Percentiles rank a stretch among this genome's conserved stretches.
Conservation (phyloP, 257 asterid species). For the Capsicum rhomboideum region DNA sequence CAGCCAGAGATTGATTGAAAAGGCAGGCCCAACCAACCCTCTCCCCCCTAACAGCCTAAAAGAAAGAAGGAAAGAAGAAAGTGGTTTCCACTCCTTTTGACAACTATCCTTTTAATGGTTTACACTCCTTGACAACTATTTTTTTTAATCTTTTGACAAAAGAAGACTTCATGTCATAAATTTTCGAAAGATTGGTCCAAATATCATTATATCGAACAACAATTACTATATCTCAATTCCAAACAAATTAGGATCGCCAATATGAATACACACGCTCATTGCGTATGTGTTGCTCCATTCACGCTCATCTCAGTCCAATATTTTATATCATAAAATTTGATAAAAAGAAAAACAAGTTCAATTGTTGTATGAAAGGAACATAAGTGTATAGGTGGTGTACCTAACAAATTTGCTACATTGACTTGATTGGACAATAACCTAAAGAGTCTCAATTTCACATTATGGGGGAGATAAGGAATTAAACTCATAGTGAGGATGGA, state of each 20-base stretch:
- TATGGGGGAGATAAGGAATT: conserved; percentile 5
- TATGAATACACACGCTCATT: not conserved
- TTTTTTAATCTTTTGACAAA: not conserved
- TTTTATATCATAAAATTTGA: not conserved
- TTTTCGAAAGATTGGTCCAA: not conserved
- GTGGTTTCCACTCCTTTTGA: not conserved
- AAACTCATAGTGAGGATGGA: conserved; percentile 36
- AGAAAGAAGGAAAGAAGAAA: not conserved
- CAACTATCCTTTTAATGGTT: too few species aligned
- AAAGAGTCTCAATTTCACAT: conserved; percentile 9
- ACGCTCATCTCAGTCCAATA: not conserved
- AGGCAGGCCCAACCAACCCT: too few species aligned
- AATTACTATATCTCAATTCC: not conserved
- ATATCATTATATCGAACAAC: not conserved
- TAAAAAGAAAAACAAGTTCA: not conserved
- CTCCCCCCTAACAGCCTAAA: too few species aligned
- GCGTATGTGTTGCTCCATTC: not conserved
- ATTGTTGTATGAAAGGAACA: not conserved
- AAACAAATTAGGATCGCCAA: not conserved
- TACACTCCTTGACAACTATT: not conserved
- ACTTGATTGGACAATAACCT: not conserved
- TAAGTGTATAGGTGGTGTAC: not conserved
- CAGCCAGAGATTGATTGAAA: too few species aligned
- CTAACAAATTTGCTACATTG: not conserved
- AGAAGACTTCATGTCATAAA: not conserved